Evolutionary conservation across 495 filamentous ascomycete genomes (phyloP).

Genomic region (Achaetomiella virescens): DNA sequence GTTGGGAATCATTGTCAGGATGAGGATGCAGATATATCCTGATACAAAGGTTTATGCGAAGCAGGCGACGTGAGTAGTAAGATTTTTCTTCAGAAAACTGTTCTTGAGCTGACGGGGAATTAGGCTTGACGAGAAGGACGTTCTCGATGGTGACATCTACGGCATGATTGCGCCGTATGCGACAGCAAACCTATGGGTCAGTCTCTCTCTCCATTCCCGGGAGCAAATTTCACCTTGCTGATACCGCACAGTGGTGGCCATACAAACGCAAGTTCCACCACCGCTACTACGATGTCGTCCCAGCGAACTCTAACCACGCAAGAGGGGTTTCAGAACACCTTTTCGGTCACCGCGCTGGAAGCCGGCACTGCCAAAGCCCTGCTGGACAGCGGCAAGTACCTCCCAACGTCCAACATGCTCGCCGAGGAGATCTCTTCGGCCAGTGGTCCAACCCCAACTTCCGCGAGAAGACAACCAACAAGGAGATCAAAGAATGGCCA

Average conservation of each 20-base stretch:
- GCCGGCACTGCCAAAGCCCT: constrained; percentile 34
- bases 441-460: constrained; percentile 45
- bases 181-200: constrained; percentile 45
- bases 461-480: constrained; percentile 43
- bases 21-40: constrained; percentile 42
- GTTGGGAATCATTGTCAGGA: constrained; percentile 40
- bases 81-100: background rate
- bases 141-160: constrained; percentile 44
- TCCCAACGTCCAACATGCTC: constrained; percentile 44
- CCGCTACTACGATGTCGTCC: constrained; percentile 44
- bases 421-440: constrained; percentile 41
- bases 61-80: constrained; percentile 37
- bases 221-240: background rate
- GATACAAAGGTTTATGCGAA: constrained; percentile 45
- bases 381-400: constrained; percentile 43
- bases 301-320: constrained; percentile 34
- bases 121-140: constrained; percentile 40
- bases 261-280: constrained; percentile 45
- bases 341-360: constrained; percentile 41
- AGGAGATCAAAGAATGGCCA: constrained; percentile 36
- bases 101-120: background rate
- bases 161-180: constrained; percentile 44
- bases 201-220: background rate
- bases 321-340: constrained; percentile 47
- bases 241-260: constrained; percentile 40